phyloP scores from a whole-genome alignment of 164 flowering plant genomes.

The Nymphaea colorata region DNA sequence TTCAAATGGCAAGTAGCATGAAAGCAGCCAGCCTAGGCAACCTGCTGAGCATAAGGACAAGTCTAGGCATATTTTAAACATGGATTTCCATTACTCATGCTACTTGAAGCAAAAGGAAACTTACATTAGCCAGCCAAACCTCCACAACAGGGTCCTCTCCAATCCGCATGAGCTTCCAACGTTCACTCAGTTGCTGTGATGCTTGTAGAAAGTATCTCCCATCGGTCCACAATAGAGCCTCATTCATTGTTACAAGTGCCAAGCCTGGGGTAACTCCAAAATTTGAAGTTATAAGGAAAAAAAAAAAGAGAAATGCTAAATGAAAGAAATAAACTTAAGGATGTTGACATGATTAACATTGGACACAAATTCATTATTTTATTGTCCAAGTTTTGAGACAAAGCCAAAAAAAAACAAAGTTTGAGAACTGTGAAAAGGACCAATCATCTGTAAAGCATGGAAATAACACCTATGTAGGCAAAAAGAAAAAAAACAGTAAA shows the following conservation, averaged over 20 bases:
- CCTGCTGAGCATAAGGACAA: no score
- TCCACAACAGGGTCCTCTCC: constrained; percentile 85
- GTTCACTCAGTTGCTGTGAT: constrained; percentile 49
- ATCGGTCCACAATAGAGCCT: constrained; percentile 92
- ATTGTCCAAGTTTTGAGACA: no score
- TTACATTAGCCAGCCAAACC: constrained; percentile 83
- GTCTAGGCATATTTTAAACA: no score
- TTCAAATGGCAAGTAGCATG: no score
- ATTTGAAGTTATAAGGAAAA: background rate
- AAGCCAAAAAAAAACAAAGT: no score
- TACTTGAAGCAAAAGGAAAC: constrained; percentile 6
- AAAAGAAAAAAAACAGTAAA: no score
- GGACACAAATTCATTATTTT: background rate
- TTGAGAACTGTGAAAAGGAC: no score
- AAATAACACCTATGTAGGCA: no score
- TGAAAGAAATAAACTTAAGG: background rate
- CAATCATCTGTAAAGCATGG: no score
- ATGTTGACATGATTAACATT: background rate
- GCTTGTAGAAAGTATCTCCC: constrained; percentile 97
- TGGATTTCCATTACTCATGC: no score
- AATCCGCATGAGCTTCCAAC: constrained; percentile 90
- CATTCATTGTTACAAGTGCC: constrained; percentile 70
- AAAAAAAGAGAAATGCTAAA: background rate
- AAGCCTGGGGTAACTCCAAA: constrained; percentile 34
- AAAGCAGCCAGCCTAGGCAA: no score